phyloP scores from a whole-genome alignment of 495 filamentous ascomycete species.

The Hypoxylon intermedium region DNA sequence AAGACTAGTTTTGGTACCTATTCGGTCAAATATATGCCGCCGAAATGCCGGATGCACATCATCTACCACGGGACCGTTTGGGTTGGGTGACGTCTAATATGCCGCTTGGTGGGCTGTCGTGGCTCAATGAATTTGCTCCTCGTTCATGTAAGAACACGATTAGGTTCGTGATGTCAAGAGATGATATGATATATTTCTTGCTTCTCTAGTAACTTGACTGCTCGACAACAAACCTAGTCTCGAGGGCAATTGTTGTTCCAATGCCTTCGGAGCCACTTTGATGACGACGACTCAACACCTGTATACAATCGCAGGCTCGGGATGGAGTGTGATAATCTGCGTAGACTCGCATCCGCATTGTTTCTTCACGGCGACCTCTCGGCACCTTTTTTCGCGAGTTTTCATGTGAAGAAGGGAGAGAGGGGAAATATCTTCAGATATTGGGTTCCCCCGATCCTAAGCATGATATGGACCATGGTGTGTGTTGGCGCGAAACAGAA shows the following conservation, averaged over 20 bases:
- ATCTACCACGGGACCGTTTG: neutral
- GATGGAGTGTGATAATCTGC: neutral
- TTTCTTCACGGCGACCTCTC: neutral
- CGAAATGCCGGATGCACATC: neutral
- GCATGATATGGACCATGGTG: slow-evolving; percentile 2
- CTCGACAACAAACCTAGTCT: too few relatives aligned
- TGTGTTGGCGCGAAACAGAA: slow-evolving; percentile 26
- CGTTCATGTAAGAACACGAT: too few relatives aligned
- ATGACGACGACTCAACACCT: too few relatives aligned
- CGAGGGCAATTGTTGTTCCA: too few relatives aligned
- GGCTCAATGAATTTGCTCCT: too few relatives aligned
- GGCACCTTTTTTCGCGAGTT: neutral
- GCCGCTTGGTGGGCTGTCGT: neutral
- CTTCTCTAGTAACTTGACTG: too few relatives aligned
- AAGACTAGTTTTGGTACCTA: neutral
- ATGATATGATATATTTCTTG: too few relatives aligned
- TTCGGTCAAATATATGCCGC: neutral
- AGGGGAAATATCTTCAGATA: neutral
- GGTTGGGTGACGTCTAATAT: neutral
- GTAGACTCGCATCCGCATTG: neutral
- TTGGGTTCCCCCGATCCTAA: slow-evolving; percentile 7
- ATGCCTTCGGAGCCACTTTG: too few relatives aligned
- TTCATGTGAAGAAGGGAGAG: neutral
- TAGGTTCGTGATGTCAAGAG: too few relatives aligned
- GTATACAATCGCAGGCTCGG: neutral